Base-by-base conservation (phyloP, 73 alveolate species). In the Paraurostyla sp. region DNA sequence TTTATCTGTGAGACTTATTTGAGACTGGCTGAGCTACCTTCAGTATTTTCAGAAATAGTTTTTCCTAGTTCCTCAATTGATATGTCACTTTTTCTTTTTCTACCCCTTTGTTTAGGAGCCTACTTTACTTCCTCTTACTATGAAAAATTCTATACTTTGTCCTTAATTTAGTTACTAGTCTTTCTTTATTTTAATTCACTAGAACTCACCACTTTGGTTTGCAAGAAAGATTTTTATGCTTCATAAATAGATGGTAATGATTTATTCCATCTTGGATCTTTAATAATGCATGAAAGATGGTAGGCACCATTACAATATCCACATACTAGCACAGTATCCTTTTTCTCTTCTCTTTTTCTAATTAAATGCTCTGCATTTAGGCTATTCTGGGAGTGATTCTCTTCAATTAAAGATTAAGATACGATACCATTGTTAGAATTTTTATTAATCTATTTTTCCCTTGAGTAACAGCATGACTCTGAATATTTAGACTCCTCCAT, bases 31-130 rank as follows among this genome's bases (percentile, higher is more conserved):
- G 15, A 54, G 69, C 15, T 54, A 35, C 69, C 30, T n/a, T n/a
- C n/a, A n/a, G n/a, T n/a, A n/a, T 54, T 35, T 20, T 54, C 23
- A 35, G 40, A 20, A 13, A 54, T 18, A 13, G 23, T 18, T 20
- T 35, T 54, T 54, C 23, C 69, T 54, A 54, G 23, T 4, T 65
- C 58, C 7, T 65, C 56, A 16, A 38, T 15, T 38, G 4, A 65
- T n/a, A 29, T 18, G 18, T 56, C n/a, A 22, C 25, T 65, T 30
- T 65, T 65, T 33, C 82, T 33, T 40, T 65, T 65, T 38, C 58
- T 65, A 33, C 82, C 82, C 41, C 82, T 65, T 40, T 38, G n/a
- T n/a, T n/a, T n/a, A n/a, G n/a, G n/a, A n/a, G n/a, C 23, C 6
- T 9, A 38, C 41, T 65, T 35, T 40, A 6, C 41, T 13, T 9